Percentiles rank a stretch among this genome's conserved stretches.
Evolutionary conservation across 257 asterid species (phyloP).

Genomic region (Solanum bulbocastanum): DNA sequence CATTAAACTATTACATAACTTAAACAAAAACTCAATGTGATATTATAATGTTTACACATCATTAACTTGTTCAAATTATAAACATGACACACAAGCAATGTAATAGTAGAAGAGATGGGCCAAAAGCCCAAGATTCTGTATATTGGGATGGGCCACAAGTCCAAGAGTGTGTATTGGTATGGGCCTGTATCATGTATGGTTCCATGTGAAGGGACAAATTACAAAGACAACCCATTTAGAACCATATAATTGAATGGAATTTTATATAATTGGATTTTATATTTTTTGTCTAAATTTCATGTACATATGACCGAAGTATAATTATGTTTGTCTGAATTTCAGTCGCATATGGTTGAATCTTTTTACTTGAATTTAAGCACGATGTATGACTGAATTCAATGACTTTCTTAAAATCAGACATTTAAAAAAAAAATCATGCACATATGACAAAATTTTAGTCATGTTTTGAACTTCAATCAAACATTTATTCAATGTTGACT

Average conservation of each 20-base stretch:
- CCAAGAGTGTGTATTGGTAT: neutral
- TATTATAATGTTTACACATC: too few species aligned
- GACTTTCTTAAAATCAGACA: neutral
- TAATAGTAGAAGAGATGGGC: neutral
- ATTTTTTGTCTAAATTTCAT: neutral
- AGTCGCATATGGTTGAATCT: neutral
- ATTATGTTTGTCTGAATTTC: neutral
- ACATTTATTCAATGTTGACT: neutral
- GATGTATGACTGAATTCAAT: neutral
- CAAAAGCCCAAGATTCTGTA: neutral
- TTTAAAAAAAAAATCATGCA: too few species aligned
- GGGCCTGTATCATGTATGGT: neutral
- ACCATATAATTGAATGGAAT: neutral
- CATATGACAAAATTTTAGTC: neutral
- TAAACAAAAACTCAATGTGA: neutral
- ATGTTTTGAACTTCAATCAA: neutral
- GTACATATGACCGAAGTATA: neutral
- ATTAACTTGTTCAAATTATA: neutral
- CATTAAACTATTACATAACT: too few species aligned
- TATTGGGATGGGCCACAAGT: neutral
- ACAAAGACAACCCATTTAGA: neutral
- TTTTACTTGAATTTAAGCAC: neutral
- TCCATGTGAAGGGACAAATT: neutral
- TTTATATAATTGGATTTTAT: neutral
- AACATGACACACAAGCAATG: neutral